Conservation (phyloP, 257 asterid species). For the Cordia subcordata region DNA sequence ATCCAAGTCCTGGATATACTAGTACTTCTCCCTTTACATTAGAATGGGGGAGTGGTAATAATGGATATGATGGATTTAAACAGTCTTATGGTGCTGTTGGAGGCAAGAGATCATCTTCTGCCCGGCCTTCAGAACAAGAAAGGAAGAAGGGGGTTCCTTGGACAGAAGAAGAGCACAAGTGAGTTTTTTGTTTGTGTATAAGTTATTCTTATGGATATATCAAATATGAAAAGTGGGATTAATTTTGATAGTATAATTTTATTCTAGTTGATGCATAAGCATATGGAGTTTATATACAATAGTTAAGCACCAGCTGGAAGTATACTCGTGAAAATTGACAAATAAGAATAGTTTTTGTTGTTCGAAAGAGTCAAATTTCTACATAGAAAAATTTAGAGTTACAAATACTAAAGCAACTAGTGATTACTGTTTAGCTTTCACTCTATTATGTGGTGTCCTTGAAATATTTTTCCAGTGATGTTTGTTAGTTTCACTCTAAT, state of each 20-base stretch:
- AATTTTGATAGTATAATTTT: background rate
- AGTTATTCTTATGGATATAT: background rate
- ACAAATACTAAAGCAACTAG: no score
- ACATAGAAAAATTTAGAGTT: no score
- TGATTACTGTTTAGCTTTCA: no score
- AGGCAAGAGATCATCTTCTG: conserved; percentile 42
- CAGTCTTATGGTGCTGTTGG: conserved; percentile 37
- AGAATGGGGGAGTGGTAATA: conserved; percentile 60
- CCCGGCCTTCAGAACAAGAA: conserved; percentile 68
- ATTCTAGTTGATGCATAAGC: background rate
- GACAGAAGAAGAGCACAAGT: conserved; percentile 98
- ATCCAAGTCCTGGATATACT: conserved; percentile 69
- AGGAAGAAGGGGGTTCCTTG: conserved; percentile 94
- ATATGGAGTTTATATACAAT: background rate
- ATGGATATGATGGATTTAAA: conserved; percentile 41
- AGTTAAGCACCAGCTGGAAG: no score
- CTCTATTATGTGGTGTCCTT: no score
- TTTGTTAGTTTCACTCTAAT: background rate
- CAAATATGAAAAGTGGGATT: background rate
- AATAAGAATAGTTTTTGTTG: no score
- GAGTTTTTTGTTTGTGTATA: conserved; percentile 19
- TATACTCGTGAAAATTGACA: no score
- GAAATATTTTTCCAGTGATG: background rate
- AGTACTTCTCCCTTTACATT: conserved; percentile 60
- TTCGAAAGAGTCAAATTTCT: no score